Evolutionary conservation across 768 basidiomycete species (phyloP), one percentile per base, ranked within the genome.

Genomic region (Flagelloscypha sp.): DNA sequence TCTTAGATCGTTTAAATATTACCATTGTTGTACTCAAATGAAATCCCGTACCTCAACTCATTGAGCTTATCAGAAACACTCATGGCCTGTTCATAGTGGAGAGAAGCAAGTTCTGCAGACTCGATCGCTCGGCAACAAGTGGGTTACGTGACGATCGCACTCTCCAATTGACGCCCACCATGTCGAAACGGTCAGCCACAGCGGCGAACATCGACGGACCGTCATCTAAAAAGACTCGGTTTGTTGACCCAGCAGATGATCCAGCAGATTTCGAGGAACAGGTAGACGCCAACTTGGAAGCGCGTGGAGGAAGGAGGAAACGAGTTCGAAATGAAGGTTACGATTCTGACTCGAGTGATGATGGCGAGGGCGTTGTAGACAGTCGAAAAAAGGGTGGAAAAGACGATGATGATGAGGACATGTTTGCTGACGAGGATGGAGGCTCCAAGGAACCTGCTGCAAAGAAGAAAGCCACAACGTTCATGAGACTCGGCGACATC

Each of bases 331-430:
- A 71, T 12, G 88, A 88, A 35, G 79, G 93, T 11, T 97, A 95
- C 55, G 89, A 93, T 9, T 89, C 87, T 1, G 92, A 95, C 59
- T 93, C 90, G 2, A 90, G 78, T 38, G 88, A 94, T 52, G 92
- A 95, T 43, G 90, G 86, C 3, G 90, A 95, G 55, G 84, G 88
- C n/a, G 88, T 93, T 24, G 92, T 92, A 7, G 61, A 59, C n/a
- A 86, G 84, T 52, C 72, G 92, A 40, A 72, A 76, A 56, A 76
- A 74, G 62, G 64, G 63, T 1, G 73, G 64, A 12, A 69, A 66
- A 1, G 75, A 71, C 8, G 78, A 74, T 8, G 76, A 82, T 13
- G 80, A 81, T 43, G 72, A 75, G 16, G 87, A 89, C 48, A 85
- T 90, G 77, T 90, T 89, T 54, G 76, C 82, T 17, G 63, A 68